phyloP scores from a whole-genome alignment of 257 asterid genomes.

The Solanum paucissectum region DNA sequence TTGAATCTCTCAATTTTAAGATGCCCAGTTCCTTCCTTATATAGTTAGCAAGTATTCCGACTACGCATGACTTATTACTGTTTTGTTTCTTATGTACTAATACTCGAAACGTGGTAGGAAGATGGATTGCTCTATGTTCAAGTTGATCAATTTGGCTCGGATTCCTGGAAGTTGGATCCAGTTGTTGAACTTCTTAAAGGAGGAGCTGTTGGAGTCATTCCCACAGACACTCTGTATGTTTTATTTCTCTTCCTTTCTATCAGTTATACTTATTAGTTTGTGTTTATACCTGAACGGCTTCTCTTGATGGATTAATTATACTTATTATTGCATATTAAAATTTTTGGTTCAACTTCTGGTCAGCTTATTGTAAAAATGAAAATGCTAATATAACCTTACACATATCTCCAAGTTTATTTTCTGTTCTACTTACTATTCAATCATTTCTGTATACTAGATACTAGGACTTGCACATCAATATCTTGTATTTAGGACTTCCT shows the following conservation, averaged over 20 bases:
- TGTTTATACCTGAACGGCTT: background rate
- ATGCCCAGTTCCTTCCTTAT: background rate
- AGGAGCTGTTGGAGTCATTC: constrained; percentile 98
- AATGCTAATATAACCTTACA: background rate
- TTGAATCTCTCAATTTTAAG: background rate
- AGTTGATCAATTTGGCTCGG: constrained; percentile 72
- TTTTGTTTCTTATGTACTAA: background rate
- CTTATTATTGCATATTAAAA: background rate
- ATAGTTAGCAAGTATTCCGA: background rate
- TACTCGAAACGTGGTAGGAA: constrained; percentile 24
- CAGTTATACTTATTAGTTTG: background rate
- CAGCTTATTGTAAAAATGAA: background rate
- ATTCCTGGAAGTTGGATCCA: constrained; percentile 86
- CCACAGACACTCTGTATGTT: constrained; percentile 84
- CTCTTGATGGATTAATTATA: background rate
- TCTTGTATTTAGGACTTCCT: background rate
- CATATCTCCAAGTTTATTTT: background rate
- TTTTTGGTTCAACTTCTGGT: background rate
- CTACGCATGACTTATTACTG: background rate
- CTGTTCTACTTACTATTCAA: background rate
- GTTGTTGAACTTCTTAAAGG: constrained; percentile 59
- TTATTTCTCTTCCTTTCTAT: background rate
- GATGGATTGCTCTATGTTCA: constrained; percentile 52
- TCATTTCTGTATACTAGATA: background rate
- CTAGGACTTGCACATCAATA: background rate